Percentiles rank a stretch among this genome's conserved stretches.
Conservation (phyloP, 106 monocot species). For the Narthecium ossifragum region DNA sequence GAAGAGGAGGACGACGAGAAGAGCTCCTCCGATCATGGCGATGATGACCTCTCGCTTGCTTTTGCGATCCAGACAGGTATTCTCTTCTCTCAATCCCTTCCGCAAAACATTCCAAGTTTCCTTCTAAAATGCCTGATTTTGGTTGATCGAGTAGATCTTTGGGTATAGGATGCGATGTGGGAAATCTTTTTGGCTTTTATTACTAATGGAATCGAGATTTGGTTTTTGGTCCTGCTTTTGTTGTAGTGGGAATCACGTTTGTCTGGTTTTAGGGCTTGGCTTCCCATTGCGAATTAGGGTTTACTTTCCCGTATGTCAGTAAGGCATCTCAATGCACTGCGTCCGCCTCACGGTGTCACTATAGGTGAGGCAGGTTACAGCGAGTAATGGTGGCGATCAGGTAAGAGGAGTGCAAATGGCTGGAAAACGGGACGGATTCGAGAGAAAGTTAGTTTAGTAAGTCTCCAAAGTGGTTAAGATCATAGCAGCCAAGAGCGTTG, state of each 20-base stretch:
- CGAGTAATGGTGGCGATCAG: no score
- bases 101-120: not conserved
- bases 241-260: not conserved
- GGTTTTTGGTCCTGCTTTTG: not conserved
- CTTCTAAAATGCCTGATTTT: not conserved
- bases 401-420: no score
- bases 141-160: not conserved
- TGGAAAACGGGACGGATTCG: no score
- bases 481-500: no score
- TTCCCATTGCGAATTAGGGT: no score
- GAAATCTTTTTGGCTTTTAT: not conserved
- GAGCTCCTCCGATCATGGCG: constrained; percentile 48
- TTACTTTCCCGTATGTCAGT: no score
- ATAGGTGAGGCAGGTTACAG: no score
- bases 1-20: constrained; percentile 2
- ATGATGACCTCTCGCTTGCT: constrained; percentile 40
- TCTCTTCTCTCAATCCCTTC: not conserved
- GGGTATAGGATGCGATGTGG: not conserved
- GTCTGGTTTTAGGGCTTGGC: no score
- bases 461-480: no score
- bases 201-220: not conserved
- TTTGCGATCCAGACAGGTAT: constrained; percentile 44
- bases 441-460: no score
- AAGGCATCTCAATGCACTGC: no score
- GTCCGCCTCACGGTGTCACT: no score